phyloP scores from a whole-genome alignment of 345 rosid species.

The Angophora floribunda region DNA sequence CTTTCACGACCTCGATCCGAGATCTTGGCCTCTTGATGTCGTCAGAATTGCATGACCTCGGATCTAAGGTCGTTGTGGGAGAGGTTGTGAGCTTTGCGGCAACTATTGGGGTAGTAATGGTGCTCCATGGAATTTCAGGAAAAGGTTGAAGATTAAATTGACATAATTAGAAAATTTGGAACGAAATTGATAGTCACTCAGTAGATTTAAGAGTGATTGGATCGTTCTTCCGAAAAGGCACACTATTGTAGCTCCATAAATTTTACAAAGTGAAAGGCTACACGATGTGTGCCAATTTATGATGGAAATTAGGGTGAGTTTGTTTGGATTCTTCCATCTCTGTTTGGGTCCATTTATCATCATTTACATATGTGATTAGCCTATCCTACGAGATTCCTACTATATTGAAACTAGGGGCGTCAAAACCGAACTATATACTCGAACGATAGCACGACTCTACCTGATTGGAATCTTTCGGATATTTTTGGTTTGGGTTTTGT shows the following conservation, averaged over 20 bases:
- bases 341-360: not conserved
- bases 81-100: not conserved
- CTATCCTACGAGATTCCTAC: not conserved
- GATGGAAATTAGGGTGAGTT: not conserved
- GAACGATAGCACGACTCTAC: no score
- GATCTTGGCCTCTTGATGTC: not conserved
- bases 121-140: not conserved
- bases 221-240: fast-evolving
- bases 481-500: no score
- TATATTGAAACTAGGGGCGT: no score
- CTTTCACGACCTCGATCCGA: not conserved
- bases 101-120: not conserved
- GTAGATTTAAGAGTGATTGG: not conserved
- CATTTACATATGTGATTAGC: not conserved
- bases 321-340: not conserved
- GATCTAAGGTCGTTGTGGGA: not conserved
- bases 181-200: not conserved
- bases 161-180: not conserved
- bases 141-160: not conserved
- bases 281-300: not conserved
- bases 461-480: no score
- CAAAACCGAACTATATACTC: no score
- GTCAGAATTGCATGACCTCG: not conserved
- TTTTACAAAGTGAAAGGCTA: not conserved
- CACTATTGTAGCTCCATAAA: no score